Evolutionary conservation across 2,329 filamentous ascomycete species (phyloP).

Genomic region (Penicillium thymicola): DNA sequence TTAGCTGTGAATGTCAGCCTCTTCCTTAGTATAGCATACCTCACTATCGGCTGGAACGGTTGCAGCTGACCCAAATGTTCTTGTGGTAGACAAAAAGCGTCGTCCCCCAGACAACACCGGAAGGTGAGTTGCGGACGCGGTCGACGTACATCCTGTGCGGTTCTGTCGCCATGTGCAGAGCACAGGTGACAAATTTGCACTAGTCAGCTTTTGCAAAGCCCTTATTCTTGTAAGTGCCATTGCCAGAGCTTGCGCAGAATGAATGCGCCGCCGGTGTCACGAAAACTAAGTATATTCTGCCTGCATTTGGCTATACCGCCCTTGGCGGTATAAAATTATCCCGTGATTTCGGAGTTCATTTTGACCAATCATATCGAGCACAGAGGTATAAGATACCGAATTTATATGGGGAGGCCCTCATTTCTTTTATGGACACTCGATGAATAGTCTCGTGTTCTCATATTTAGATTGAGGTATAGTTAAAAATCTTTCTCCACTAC

Average conservation of each 20-base stretch:
- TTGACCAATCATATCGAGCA: neutral
- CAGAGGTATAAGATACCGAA: neutral
- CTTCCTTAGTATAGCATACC: neutral
- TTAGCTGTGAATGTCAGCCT: neutral
- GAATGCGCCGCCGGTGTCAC: neutral
- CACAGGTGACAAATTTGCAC: constrained; percentile 11
- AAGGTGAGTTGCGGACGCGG: neutral
- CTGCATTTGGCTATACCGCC: constrained; percentile 9
- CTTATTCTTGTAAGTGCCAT: constrained; percentile 23
- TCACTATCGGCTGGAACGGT: neutral
- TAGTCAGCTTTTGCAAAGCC: constrained; percentile 12
- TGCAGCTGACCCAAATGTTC: constrained; percentile 4
- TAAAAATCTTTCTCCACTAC: neutral
- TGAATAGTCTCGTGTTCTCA: neutral
- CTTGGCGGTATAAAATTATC: constrained; percentile 8
- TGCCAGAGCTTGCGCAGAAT: constrained; percentile 19
- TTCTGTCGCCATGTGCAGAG: constrained; percentile 11
- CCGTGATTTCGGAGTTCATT: neutral
- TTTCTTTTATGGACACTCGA: neutral
- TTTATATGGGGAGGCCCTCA: neutral
- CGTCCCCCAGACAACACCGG: neutral
- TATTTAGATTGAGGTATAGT: neutral
- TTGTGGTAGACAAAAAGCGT: constrained; percentile 12
- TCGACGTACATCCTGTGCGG: constrained; percentile 1
- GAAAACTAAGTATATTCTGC: constrained; percentile 16